Conservation (phyloP, 2,329 filamentous ascomycete species). For the Apiospora aurea region DNA sequence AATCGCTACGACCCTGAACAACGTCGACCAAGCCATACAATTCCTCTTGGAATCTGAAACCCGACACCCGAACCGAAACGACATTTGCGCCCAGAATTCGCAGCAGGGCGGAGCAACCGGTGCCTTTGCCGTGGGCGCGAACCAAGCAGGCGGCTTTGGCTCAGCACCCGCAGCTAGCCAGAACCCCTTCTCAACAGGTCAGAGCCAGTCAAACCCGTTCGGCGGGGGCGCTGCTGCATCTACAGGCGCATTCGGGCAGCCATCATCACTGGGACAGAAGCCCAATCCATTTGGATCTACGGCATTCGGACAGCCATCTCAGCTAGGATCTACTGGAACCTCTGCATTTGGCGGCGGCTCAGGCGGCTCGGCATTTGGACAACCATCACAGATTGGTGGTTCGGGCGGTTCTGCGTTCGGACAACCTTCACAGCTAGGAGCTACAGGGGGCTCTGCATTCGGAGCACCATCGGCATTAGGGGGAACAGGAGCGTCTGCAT, state of each 20-base stretch:
- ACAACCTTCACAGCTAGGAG: conserved; percentile 34
- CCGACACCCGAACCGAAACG: conserved; percentile 77
- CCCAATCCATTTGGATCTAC: conserved; percentile 24
- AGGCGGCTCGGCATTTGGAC: conserved; percentile 34
- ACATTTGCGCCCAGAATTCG: conserved; percentile 61
- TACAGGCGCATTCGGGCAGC: conserved; percentile 40
- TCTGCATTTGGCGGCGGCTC: conserved; percentile 12
- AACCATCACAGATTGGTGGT: conserved; percentile 30
- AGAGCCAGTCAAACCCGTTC: conserved; percentile 33
- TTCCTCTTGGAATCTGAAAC: conserved; percentile 72
- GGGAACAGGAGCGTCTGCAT: conserved; percentile 34
- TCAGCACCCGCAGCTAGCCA: conserved; percentile 45
- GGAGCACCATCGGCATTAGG: conserved; percentile 50
- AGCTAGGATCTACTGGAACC: conserved; percentile 37
- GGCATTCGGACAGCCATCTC: conserved; percentile 44
- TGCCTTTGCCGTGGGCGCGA: conserved; percentile 49
- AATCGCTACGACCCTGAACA: conserved; percentile 72
- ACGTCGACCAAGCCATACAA: conserved; percentile 74
- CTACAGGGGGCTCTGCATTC: conserved; percentile 39
- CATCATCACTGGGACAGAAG: conserved; percentile 39
- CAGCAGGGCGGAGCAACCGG: conserved; percentile 52
- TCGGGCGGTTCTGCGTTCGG: conserved; percentile 34
- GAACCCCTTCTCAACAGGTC: conserved; percentile 21
- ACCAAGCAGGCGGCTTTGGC: conserved; percentile 45
- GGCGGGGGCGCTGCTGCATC: conserved; percentile 24